Evolutionary conservation across 768 basidiomycete genomes (phyloP), one percentile per base, ranked within the genome.

Genomic region (Russula olivacea): DNA sequence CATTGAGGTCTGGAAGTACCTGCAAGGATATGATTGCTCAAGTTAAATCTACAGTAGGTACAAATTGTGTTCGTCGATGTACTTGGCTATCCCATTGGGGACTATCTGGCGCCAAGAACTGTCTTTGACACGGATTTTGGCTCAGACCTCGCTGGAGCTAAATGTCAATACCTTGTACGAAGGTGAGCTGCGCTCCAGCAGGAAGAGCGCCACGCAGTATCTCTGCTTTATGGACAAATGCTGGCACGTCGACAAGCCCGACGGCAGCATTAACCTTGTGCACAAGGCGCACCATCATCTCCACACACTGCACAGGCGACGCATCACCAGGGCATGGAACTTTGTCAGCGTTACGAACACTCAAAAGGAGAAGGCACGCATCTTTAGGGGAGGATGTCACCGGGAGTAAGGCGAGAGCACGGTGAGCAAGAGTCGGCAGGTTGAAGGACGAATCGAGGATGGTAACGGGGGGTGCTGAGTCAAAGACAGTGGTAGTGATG

Each of bases 401-500:
- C 23, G 64, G n/a, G 21, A 61, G 61, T 25, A 76, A 15, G 40
- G 84, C 85, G 52, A 98, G 83, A 2, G 88, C 87, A 57, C 88
- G 79, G 73, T 98, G 94, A 0, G 94, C 91, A 23, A 81, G 72
- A 3, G 91, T 93, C 1, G 95, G 95, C 3, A 94, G 94, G 70
- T 98, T 96, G 76, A 91, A 98, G 1, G 92, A 94, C 1, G 93
- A 88, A 69, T 97, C 95, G 43, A 97, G 80, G n/a, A 95, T 77
- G 4, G 88, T 80, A 52, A 95, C 80, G 58, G 78, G 80, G 40
- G 86, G 57, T 7, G 71, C 2, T 40, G 58, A 41, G 36, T 17
- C 7, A 51, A 28, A 6, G 56, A 28, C 28, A 11, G 56, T 47
- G 4, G 51, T 43, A 38, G 2, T 12, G n/a, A 2, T 12, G 34